phyloP scores from a whole-genome alignment of 352 stramenopile genomes.

The Phytopythium chamaehyphon region DNA sequence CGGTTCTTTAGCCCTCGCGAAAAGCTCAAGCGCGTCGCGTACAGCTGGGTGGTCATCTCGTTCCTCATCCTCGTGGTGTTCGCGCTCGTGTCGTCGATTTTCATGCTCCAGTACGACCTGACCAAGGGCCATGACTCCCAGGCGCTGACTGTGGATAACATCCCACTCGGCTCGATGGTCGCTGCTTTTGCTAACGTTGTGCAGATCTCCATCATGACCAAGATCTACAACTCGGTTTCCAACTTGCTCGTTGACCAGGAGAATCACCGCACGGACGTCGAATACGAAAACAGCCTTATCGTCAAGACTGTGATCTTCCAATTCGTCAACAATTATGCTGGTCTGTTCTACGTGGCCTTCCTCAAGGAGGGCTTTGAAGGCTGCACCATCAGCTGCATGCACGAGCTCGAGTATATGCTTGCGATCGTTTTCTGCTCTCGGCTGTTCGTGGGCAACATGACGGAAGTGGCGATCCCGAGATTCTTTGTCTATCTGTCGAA shows the following conservation, averaged over 20 bases:
- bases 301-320: constrained; percentile 95
- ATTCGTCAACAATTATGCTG: constrained; percentile 95
- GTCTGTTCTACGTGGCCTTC: constrained; percentile 93
- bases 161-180: constrained; percentile 68
- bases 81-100: constrained; percentile 67
- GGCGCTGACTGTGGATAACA: constrained; percentile 53
- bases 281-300: constrained; percentile 91
- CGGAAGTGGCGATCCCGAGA: constrained; percentile 67
- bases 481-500: constrained; percentile 72
- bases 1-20: constrained; percentile 64
- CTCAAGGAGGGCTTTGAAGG: constrained; percentile 82
- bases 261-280: constrained; percentile 89
- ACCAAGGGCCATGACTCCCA: constrained; percentile 56
- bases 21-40: constrained; percentile 65
- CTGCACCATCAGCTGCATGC: constrained; percentile 76
- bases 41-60: constrained; percentile 75
- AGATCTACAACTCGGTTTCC: constrained; percentile 88
- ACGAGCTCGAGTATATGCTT: constrained; percentile 88
- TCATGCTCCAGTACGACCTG: constrained; percentile 73
- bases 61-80: constrained; percentile 78
- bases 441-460: constrained; percentile 78
- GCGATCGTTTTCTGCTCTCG: constrained; percentile 90
- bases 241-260: constrained; percentile 90
- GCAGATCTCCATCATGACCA: constrained; percentile 90
- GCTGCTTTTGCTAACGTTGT: constrained; percentile 68